A percentile compares a stretch with the other conserved stretches of the same genome.
Evolutionary conservation across 495 filamentous ascomycete genomes (phyloP).

Genomic region (Penicillium argentinense): DNA sequence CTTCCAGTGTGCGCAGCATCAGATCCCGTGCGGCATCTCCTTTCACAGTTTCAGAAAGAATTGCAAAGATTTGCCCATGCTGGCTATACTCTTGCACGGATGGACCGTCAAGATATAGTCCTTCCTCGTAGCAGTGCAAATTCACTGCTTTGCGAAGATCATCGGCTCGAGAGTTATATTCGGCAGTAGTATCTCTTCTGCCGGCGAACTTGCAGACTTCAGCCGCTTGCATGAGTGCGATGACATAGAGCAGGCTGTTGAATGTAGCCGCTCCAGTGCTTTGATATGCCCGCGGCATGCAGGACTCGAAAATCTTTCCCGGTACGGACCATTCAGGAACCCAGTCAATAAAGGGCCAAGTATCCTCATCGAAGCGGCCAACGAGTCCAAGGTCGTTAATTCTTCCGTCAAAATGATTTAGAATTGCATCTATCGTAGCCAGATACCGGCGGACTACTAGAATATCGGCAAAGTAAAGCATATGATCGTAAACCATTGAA

Average conservation of each 20-base stretch:
- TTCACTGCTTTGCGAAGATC: constrained; percentile 16
- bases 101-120: constrained; percentile 18
- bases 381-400: constrained; percentile 20
- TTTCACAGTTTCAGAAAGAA: constrained; percentile 18
- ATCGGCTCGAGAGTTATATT: constrained; percentile 18
- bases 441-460: constrained; percentile 16
- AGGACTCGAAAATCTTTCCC: constrained; percentile 16
- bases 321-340: constrained; percentile 20
- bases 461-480: constrained; percentile 18
- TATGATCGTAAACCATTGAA: constrained; percentile 24
- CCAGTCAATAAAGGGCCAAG: constrained; percentile 34
- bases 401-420: constrained; percentile 21
- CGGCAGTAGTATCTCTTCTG: constrained; percentile 13
- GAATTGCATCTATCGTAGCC: constrained; percentile 22
- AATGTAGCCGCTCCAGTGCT: constrained; percentile 11
- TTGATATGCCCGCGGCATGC: constrained; percentile 21
- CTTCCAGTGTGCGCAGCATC: constrained; percentile 3
- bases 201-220: constrained; percentile 16
- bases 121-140: constrained; percentile 12
- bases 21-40: constrained; percentile 10
- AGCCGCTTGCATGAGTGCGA: constrained; percentile 17
- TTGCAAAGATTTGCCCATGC: constrained; percentile 26
- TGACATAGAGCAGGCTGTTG: constrained; percentile 19
- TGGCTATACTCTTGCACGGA: constrained; percentile 21
- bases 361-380: constrained; percentile 18